A percentile compares a stretch with the other conserved stretches of the same genome.
Evolutionary conservation across 2,329 filamentous ascomycete species (phyloP).

Genomic region (Claviceps sp.): DNA sequence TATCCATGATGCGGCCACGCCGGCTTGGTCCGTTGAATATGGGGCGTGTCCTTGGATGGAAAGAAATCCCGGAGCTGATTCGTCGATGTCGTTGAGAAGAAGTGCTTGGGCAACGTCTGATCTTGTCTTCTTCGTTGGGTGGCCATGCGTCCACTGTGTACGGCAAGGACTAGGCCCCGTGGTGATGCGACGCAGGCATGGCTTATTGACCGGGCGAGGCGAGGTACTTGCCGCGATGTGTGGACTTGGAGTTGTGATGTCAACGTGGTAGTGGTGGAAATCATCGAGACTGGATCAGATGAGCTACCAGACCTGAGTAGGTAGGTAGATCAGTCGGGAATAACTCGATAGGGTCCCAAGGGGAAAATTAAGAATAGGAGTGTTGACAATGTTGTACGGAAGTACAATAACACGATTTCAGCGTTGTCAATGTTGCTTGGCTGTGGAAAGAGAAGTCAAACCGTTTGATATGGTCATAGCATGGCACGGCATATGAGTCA

Average conservation of each 20-base stretch:
- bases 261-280: slow-evolving; percentile 13
- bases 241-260: slow-evolving; percentile 8
- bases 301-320: background rate
- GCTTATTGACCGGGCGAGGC: slow-evolving; percentile 9
- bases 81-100: slow-evolving; percentile 39
- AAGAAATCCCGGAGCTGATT: slow-evolving; percentile 45
- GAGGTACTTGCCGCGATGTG: slow-evolving; percentile 11
- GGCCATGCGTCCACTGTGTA: slow-evolving; percentile 7
- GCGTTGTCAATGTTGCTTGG: background rate
- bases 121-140: slow-evolving; percentile 2
- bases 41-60: slow-evolving; percentile 44
- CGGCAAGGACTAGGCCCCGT: slow-evolving; percentile 3
- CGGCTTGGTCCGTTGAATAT: slow-evolving; percentile 48
- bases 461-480: background rate
- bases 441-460: background rate
- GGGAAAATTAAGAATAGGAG: background rate
- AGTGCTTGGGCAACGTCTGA: slow-evolving; percentile 18
- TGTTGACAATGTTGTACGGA: no score
- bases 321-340: background rate
- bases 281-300: slow-evolving; percentile 10
- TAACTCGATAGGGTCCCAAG: background rate
- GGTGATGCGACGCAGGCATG: slow-evolving; percentile 4
- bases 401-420: no score
- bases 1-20: slow-evolving; percentile 64
- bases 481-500: background rate